Evolutionary conservation across 1,284 basidiomycete species (phyloP).

Genomic region (Leccinum subfulvum): DNA sequence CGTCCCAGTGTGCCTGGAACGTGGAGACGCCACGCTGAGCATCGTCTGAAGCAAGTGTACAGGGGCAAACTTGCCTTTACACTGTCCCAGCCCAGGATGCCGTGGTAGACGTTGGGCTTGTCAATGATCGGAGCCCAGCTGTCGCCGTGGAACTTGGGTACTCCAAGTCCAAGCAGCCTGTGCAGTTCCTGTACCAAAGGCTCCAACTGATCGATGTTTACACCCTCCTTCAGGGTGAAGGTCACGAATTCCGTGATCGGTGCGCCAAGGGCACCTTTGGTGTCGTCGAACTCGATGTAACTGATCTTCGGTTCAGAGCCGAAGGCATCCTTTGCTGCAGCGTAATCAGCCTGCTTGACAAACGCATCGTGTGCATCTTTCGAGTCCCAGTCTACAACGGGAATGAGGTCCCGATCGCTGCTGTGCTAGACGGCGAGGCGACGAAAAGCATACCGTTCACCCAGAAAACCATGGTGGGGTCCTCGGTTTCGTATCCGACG

Average conservation of each 20-base stretch:
- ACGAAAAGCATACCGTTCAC: slow-evolving; percentile 26
- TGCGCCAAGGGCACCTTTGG: slow-evolving; percentile 22
- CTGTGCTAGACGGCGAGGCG: slow-evolving; percentile 3
- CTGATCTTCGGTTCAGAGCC: slow-evolving; percentile 16
- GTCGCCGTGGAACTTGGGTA: slow-evolving; percentile 29
- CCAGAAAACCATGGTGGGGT: slow-evolving; percentile 27
- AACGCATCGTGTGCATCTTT: slow-evolving; percentile 21
- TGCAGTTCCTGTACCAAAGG: slow-evolving; percentile 28
- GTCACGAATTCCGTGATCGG: slow-evolving; percentile 36
- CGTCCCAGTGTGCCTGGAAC: slow-evolving; percentile 33
- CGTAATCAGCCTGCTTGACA: slow-evolving; percentile 12
- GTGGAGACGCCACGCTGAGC: neutral
- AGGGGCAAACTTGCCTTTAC: slow-evolving; percentile 23
- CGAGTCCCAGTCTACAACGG: slow-evolving; percentile 27
- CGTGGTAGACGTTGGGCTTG: slow-evolving; percentile 23
- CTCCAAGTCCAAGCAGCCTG: slow-evolving; percentile 15
- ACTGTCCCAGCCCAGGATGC: slow-evolving; percentile 35
- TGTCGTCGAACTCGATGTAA: slow-evolving; percentile 26
- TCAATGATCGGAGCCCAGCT: slow-evolving; percentile 30
- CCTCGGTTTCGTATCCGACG: slow-evolving; percentile 32
- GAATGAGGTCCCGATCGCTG: slow-evolving; percentile 8
- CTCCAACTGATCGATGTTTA: slow-evolving; percentile 18
- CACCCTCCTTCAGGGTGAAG: slow-evolving; percentile 30
- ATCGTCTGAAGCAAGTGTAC: neutral
- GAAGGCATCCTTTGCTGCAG: slow-evolving; percentile 13